Base-by-base conservation (phyloP, 352 stramenopile genomes). In the Aphanomyces cochlioides region DNA sequence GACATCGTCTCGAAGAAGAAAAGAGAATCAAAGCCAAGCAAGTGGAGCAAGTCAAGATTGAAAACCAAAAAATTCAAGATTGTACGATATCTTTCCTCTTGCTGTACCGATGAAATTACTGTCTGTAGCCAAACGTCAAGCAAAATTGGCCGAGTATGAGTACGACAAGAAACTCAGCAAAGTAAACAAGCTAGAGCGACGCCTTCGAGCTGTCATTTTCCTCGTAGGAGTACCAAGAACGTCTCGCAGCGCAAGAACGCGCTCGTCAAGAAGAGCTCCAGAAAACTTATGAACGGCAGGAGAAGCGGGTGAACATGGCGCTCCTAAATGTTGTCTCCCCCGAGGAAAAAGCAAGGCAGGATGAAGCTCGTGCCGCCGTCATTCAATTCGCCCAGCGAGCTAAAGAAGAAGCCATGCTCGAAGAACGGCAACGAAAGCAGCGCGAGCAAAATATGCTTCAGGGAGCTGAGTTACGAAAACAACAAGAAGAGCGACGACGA, bases 11-110 rank as follows among this genome's bases (percentile, higher is more conserved):
- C 12, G 64, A 70, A 50, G 43, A 64, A 45, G 21, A 47, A 6
- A 70, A 70, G 40, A 47, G 34, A 34, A 5, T 70, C 8, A 70
- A 70, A 61, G 64, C 64, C 17, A n/a, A 41, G 3, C 43, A 70
- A 37, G 64, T 61, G 1, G 64, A 70, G 47, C 64, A 56, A 19
- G 64, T 70, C 37, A 70, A 70, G 64, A 28, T 70, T 50, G 64
- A 70, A 61, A 70, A 70, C 54, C 37, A 61, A 70, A 54, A 37
- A 17, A 39, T 70, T 6, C 47, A 43, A 39, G 64, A 70, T 37
- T 19, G 64, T 69, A 60, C 50, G 5, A 67, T 43, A 65, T 57
- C 39, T 21, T n/a, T n/a, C n/a, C n/a, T n/a, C n/a, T n/a, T n/a
- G n/a, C 15, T 39, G 1, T 53, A 1, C 13, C 8, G 19, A 65